A percentile compares a stretch with the other conserved stretches of the same genome.
Conservation (phyloP, 1,139 yeast genomes). For the Protomyces gravidus region DNA sequence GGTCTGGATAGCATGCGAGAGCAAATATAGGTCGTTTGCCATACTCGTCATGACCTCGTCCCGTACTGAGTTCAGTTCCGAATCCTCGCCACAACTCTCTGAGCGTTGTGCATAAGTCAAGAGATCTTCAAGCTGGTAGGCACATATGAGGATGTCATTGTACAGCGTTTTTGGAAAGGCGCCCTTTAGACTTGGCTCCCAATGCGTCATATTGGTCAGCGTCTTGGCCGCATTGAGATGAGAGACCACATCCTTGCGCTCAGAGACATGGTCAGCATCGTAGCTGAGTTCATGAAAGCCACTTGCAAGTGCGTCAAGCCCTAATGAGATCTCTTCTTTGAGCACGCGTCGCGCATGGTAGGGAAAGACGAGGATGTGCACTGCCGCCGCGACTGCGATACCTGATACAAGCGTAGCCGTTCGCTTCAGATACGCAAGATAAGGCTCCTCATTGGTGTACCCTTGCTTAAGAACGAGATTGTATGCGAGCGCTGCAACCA, state of each 20-base stretch:
- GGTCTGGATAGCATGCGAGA: constrained; percentile 1
- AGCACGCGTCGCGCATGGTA: constrained; percentile 8
- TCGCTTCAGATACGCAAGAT: constrained; percentile 5
- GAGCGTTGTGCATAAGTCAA: neutral
- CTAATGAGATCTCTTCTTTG: neutral
- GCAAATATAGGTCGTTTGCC: constrained; percentile 3
- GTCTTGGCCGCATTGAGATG: neutral
- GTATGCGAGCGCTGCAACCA: constrained; percentile 15
- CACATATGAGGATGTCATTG: neutral
- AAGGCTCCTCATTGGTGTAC: neutral
- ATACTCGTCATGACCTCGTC: neutral
- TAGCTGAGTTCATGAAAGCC: neutral
- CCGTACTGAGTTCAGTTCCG: neutral
- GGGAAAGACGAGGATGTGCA: neutral
- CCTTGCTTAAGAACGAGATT: constrained; percentile 5
- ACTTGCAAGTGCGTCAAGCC: neutral
- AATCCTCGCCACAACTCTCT: neutral
- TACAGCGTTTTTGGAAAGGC: neutral
- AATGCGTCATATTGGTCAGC: neutral
- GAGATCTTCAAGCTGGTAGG: neutral
- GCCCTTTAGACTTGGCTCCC: constrained; percentile 13
- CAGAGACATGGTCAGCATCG: neutral
- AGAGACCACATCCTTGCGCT: neutral
- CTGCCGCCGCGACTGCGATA: constrained; percentile 1
- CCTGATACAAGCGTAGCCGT: constrained; percentile 5